A percentile compares a stretch with the other conserved stretches of the same genome.
phyloP scores from a whole-genome alignment of 352 stramenopile species.

The Globisporangium recalcitrans region DNA sequence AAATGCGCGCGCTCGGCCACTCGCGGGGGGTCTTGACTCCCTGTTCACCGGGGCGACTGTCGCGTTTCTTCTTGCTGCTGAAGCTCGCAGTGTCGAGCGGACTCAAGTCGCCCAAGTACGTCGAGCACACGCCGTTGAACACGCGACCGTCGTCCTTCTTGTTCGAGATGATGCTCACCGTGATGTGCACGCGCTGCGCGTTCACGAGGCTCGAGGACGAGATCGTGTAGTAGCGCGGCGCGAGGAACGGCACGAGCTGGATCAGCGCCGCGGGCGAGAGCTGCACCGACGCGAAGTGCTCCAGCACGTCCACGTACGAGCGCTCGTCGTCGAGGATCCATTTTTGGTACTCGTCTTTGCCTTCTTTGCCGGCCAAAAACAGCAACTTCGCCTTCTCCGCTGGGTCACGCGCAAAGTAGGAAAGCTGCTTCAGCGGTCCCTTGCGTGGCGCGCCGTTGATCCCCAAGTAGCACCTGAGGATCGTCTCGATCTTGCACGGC shows the following conservation, averaged over 20 bases:
- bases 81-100: slow-evolving; percentile 30
- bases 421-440: slow-evolving; percentile 73
- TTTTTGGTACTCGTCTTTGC: slow-evolving; percentile 91
- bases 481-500: slow-evolving; percentile 90
- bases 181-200: slow-evolving; percentile 91
- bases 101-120: slow-evolving; percentile 78
- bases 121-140: slow-evolving; percentile 94
- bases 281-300: slow-evolving; percentile 62
- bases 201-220: slow-evolving; percentile 92
- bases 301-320: slow-evolving; percentile 90
- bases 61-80: slow-evolving; percentile 71
- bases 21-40: slow-evolving; percentile 56
- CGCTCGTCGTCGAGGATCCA: slow-evolving; percentile 90
- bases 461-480: slow-evolving; percentile 91
- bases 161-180: slow-evolving; percentile 90
- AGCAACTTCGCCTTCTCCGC: slow-evolving; percentile 52
- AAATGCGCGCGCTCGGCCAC: slow-evolving; percentile 83
- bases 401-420: slow-evolving; percentile 62
- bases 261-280: slow-evolving; percentile 82
- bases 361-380: slow-evolving; percentile 73
- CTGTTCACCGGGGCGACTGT: slow-evolving; percentile 67
- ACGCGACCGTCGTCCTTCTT: slow-evolving; percentile 67
- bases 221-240: slow-evolving; percentile 98
- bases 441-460: slow-evolving; percentile 90
- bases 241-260: slow-evolving; percentile 89